A percentile compares a stretch with the other conserved stretches of the same genome.
Conservation (phyloP, 306 rosid genomes). For the Prunus mongolica region DNA sequence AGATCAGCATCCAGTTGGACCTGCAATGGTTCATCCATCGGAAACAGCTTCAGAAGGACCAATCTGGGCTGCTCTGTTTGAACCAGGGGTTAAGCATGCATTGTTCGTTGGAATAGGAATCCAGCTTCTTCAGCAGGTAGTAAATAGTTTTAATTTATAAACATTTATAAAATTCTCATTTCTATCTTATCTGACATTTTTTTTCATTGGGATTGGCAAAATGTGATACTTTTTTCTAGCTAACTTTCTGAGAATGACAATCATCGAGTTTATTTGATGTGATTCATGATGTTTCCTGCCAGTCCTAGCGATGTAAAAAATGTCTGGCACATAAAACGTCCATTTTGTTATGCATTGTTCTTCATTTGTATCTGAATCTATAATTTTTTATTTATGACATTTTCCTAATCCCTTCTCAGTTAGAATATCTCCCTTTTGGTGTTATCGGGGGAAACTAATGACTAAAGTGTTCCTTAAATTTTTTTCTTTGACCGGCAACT, state of each 20-base stretch:
- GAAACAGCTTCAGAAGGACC: conserved; percentile 60
- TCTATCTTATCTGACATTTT: background rate
- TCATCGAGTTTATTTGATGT: background rate
- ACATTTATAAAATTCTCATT: background rate
- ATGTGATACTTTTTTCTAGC: background rate
- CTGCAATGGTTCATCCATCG: conserved; percentile 86
- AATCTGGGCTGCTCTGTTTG: conserved; percentile 63
- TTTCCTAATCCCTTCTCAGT: background rate
- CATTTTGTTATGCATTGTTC: background rate
- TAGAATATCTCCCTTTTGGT: background rate
- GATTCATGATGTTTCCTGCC: background rate
- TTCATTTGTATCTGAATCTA: background rate
- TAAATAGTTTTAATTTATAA: background rate
- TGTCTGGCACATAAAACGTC: background rate
- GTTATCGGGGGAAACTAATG: too few species aligned
- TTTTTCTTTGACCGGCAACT: background rate
- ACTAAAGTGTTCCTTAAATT: background rate
- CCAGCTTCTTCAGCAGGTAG: conserved; percentile 85
- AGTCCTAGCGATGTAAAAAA: background rate
- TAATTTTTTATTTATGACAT: too few species aligned
- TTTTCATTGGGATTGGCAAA: background rate
- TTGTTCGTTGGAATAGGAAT: conserved; percentile 73
- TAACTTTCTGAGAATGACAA: background rate
- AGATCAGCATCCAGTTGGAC: conserved; percentile 59
- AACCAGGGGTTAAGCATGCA: conserved; percentile 82